These are phyloP conservation scores for Paraglomus brasilianum DNA, from an alignment of 192 early-diverging fungal species.

Conservation along the genomic window DNA sequence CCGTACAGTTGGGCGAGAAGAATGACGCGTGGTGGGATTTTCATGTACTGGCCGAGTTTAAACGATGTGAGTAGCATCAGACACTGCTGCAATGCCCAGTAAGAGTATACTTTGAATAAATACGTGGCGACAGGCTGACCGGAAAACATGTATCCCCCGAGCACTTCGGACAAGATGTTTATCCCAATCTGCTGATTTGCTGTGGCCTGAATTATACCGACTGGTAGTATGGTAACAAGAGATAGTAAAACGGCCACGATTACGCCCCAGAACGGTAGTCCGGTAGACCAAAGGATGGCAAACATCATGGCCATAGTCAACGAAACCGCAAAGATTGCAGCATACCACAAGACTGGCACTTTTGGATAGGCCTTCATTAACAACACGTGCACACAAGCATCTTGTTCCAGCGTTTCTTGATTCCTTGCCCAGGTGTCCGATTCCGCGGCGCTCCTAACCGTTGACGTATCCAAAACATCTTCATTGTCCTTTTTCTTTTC, in stretches of 20 bases:
- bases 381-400: conserved; percentile 49
- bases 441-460: background rate
- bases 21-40: conserved; percentile 65
- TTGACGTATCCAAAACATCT: conserved; percentile 34
- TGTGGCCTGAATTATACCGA: conserved; percentile 59
- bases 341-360: conserved; percentile 58
- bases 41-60: conserved; percentile 77
- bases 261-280: conserved; percentile 53
- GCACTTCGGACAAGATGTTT: conserved; percentile 60
- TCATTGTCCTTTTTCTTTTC: conserved; percentile 27
- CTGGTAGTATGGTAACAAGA: conserved; percentile 48
- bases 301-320: conserved; percentile 39
- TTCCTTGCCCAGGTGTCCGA: background rate
- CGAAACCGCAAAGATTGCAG: conserved; percentile 38
- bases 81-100: conserved; percentile 70
- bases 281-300: conserved; percentile 34
- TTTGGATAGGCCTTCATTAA: conserved; percentile 65
- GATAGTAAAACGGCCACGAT: conserved; percentile 45
- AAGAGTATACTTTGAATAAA: conserved; percentile 60
- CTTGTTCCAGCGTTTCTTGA: background rate
- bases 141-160: conserved; percentile 61
- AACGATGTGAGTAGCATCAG: conserved; percentile 69
- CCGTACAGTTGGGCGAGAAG: conserved; percentile 60
- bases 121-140: conserved; percentile 54
- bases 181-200: conserved; percentile 53